Base-by-base conservation (phyloP, 192 early-diverging fungal species). In the Coemansia sp. region DNA sequence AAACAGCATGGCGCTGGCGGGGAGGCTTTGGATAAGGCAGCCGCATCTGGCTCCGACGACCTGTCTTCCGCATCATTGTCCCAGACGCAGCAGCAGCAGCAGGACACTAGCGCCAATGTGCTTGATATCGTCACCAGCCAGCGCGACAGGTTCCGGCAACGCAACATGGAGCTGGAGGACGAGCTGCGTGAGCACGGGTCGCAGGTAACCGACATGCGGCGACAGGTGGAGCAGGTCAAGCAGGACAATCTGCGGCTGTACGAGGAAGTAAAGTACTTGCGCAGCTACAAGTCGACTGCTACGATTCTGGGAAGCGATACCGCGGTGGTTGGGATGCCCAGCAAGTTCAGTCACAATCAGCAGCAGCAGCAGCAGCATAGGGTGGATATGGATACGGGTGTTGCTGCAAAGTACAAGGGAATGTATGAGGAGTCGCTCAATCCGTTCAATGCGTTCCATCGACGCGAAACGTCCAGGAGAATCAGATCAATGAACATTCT, bases 401-500 rank as follows among this genome's bases (percentile, higher is more conserved):
- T 86, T 9, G 73, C 81, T 11, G 86, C 85, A 61, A 90, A 90
- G 56, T 95, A 95, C 84, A 75, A 86, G 18, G 78, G 84, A 26
- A 76, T 93, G 61, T 98, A 98, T 64, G 96, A 98, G 74, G 91
- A 90, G 42, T 88, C 83, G 47, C 85, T 95, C 75, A 94, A 98
- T 72, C 96, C 95, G 10, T 98, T 98, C 72, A 85, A 87, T 18
- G 88, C 87, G 13, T 98, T 98, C 81, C 88, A 90, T 63, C 77
- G 89, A 13, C 77, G 89, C 67, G 93, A 98, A 63, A 85, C 91
- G 13, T 75, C 76, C 15, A 85, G 91, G 15, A 80, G 92, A 6
- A 88, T 90, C 44, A 79, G 89, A 53, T 84, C 87, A 6, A 84
- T 95, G 85, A 93, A 92, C 49, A 84, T 92, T 11, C 81, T 89